Percentiles rank a stretch among this genome's conserved stretches.
Conservation (phyloP, 306 rosid species). For the Malus sieversii region DNA sequence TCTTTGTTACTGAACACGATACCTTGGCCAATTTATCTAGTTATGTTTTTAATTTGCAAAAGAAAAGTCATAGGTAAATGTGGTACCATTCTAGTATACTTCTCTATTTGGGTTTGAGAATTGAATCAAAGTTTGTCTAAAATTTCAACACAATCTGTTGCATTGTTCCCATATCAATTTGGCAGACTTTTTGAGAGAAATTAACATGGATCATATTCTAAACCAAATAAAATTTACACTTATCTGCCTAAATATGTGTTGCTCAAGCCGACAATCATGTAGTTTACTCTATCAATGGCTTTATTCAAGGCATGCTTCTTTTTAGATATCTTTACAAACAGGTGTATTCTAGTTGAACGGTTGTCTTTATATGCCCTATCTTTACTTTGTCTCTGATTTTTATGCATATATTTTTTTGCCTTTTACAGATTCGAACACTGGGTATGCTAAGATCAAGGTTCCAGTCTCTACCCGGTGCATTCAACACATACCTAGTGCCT, state of each 20-base stretch:
- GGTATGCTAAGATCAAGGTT: slow-evolving; percentile 93
- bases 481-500: slow-evolving; percentile 87
- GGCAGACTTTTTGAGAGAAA: not conserved
- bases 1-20: not conserved
- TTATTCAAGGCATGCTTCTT: not conserved
- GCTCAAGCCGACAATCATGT: not conserved
- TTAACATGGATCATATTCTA: not conserved
- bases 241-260: not conserved
- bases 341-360: not conserved
- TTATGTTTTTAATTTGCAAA: not conserved
- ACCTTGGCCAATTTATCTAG: not conserved
- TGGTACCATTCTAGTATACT: not conserved
- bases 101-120: not conserved
- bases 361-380: not conserved
- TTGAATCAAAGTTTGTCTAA: not conserved
- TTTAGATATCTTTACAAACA: not conserved
- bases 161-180: not conserved
- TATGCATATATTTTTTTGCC: slow-evolving; percentile 15
- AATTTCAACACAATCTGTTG: not conserved
- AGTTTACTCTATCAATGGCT: not conserved
- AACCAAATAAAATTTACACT: not conserved
- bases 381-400: slow-evolving; percentile 1
- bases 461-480: slow-evolving; percentile 95
- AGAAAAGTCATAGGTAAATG: not conserved
- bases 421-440: slow-evolving; percentile 75